Conservation (phyloP, 2,329 filamentous ascomycete genomes). For the Colletotrichum horii region DNA sequence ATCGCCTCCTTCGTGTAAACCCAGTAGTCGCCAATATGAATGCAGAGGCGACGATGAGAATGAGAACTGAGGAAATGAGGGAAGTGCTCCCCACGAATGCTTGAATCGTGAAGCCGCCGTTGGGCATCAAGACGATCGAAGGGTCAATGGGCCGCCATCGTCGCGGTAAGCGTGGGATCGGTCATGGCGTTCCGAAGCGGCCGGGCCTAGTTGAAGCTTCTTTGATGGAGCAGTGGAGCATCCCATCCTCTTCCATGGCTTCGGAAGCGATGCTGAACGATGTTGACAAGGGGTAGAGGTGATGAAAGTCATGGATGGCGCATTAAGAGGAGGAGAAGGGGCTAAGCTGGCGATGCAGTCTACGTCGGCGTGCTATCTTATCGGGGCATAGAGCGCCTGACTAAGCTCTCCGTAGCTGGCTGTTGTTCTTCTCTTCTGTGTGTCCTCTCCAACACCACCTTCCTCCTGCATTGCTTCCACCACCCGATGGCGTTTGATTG, state of each 20-base stretch:
- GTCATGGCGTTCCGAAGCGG: not conserved
- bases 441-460: not conserved
- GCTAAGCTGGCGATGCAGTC: not conserved
- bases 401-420: not conserved
- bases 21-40: not conserved
- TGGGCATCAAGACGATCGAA: constrained; percentile 16
- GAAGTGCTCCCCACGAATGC: not conserved
- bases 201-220: not conserved
- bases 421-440: not conserved
- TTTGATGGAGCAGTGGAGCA: not conserved
- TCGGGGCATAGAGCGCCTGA: not conserved
- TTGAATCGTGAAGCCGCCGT: not conserved
- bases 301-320: not conserved
- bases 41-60: not conserved
- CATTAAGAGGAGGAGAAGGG: not conserved
- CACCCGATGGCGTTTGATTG: not conserved
- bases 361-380: not conserved
- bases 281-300: not conserved
- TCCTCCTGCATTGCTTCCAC: not conserved
- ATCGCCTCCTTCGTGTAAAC: not conserved
- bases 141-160: not conserved
- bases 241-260: not conserved
- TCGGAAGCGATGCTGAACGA: not conserved
- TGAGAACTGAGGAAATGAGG: not conserved
- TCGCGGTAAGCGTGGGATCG: not conserved